Evolutionary conservation across 371 early-diverging fungal genomes (phyloP).

Genomic region (Mucor plumbeus): DNA sequence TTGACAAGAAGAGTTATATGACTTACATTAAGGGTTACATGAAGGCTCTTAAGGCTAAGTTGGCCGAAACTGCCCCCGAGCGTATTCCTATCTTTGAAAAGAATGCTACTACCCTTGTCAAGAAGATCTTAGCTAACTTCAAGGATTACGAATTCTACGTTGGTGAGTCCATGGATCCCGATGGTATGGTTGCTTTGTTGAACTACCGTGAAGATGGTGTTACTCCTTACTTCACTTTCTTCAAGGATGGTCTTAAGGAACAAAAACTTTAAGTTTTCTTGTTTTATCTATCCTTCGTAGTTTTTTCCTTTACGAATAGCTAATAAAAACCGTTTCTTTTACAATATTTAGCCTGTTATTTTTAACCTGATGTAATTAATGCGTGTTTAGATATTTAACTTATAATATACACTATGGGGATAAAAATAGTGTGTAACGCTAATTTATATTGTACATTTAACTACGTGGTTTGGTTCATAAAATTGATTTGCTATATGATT

Average conservation of each 20-base stretch:
- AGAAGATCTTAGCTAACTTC: constrained; percentile 82
- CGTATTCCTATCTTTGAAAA: constrained; percentile 74
- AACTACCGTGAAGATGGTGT: constrained; percentile 95
- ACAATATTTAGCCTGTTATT: neutral
- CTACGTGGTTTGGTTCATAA: neutral
- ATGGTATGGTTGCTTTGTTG: constrained; percentile 88
- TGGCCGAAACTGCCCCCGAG: constrained; percentile 70
- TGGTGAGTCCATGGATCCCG: constrained; percentile 88
- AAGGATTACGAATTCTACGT: constrained; percentile 93
- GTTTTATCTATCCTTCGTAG: neutral
- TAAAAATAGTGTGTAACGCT: neutral
- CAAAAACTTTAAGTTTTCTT: constrained; percentile 69
- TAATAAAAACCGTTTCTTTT: neutral
- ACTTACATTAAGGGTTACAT: constrained; percentile 93
- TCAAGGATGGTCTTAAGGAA: constrained; percentile 87
- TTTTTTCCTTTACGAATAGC: neutral
- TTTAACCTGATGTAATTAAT: neutral
- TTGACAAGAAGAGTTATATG: constrained; percentile 94
- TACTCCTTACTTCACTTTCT: constrained; percentile 92
- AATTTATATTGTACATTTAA: neutral
- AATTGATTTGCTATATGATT: neutral
- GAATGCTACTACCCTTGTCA: constrained; percentile 67
- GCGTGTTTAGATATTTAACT: neutral
- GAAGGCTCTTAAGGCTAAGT: constrained; percentile 75
- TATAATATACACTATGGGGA: neutral